phyloP scores from a whole-genome alignment of 1,284 basidiomycete species.

The Cystobasidium sp. region DNA sequence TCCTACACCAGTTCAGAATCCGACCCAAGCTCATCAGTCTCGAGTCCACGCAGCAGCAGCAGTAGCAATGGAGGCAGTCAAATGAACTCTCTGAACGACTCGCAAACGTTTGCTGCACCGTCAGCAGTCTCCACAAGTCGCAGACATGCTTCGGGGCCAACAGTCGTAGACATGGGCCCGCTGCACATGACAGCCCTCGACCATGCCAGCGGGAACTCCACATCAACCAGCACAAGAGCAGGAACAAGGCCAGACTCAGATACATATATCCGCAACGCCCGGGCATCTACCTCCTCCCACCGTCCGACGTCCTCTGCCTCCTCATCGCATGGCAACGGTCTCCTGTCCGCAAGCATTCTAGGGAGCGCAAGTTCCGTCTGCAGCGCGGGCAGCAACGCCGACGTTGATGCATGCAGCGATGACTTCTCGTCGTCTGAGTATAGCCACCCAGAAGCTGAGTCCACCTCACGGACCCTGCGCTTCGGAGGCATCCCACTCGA shows the following conservation, averaged over 20 bases:
- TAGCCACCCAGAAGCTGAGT: conserved; percentile 9
- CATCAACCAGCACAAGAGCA: neutral
- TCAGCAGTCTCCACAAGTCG: neutral
- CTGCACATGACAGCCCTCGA: conserved; percentile 29
- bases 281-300: neutral
- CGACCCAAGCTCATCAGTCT: conserved; percentile 20
- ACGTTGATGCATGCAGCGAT: conserved; percentile 9
- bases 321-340: conserved; percentile 14
- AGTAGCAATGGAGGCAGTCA: neutral
- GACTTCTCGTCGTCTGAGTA: conserved; percentile 14
- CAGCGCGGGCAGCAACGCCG: conserved; percentile 16
- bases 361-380: conserved; percentile 9
- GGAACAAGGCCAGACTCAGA: neutral
- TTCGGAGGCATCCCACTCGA: conserved; percentile 10
- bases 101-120: neutral
- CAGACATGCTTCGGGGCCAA: conserved; percentile 1
- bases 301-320: neutral
- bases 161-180: conserved; percentile 18
- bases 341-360: conserved; percentile 2
- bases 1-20: conserved; percentile 34
- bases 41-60: conserved; percentile 22
- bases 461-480: conserved; percentile 7
- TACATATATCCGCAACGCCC: neutral
- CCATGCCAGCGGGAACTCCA: conserved; percentile 1
- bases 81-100: conserved; percentile 3